Base-by-base conservation (phyloP, 495 filamentous ascomycete genomes). In the Xylaria acuta region DNA sequence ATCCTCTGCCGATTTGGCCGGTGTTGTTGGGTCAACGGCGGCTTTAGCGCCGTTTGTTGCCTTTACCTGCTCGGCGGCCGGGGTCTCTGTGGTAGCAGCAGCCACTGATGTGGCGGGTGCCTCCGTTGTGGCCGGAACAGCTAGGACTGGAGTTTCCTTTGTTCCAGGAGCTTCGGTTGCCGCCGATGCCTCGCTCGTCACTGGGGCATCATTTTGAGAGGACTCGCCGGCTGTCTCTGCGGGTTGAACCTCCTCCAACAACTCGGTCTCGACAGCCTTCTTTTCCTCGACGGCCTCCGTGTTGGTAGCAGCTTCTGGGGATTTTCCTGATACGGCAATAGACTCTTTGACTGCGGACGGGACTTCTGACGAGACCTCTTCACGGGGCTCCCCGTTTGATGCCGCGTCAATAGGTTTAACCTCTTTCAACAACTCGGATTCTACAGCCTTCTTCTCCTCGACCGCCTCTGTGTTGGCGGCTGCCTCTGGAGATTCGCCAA, bases 281-380 rank as follows among this genome's bases (percentile, higher is more conserved):
- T 97, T 97, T 78, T 94, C 92, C 70, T 88, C 87, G 18, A 96
- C 92, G 7, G 88, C 89, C 51, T 86, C 86, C 25, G 87, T 80
- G 79, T 90, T 89, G 32, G 87, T 88, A 32, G 92, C 88, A 22
- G 93, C 93, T 80, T 97, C 93, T 38, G 93, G 91, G 59, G 83
- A 83, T 68, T 82, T 75, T 60, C 90, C 86, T 12, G 93, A 88
- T 74, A 90, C 86, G 51, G 84, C 79, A 47, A 94, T 84, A 2
- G 92, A 95, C 56, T 93, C 86, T 82, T 92, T 91, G 47, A 96
- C 93, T 63, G 90, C 84, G 7, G 86, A 84, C 3, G 94, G 94
- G 11, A 94, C 92, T 49, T 88, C 85, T 12, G 82, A 74, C 7
- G 84, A 87, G 16, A 86, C 73, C 43, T 80, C 73, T 67, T 85